These are phyloP conservation scores for Coprinopsis cinerea DNA, from an alignment of 768 basidiomycete species.

Conservation along the genomic window DNA sequence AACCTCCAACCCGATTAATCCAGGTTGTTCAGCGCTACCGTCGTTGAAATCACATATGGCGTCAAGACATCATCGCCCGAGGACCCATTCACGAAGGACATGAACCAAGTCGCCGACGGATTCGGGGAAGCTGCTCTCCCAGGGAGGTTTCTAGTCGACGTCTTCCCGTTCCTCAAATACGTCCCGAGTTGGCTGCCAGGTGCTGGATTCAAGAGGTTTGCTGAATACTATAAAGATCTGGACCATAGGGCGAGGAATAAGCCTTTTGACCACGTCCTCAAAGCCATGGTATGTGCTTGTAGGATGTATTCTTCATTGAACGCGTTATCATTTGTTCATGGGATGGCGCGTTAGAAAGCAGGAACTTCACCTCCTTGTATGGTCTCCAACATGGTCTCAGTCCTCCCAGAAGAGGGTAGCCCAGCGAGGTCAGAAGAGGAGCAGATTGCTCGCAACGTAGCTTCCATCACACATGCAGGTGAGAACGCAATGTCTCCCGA, in stretches of 20 bases:
- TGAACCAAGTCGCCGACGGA: neutral
- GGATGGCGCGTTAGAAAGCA: too few relatives aligned
- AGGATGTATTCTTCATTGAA: too few relatives aligned
- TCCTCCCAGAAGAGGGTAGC: too few relatives aligned
- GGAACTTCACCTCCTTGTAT: too few relatives aligned
- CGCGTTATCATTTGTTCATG: too few relatives aligned
- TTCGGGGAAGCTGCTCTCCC: neutral
- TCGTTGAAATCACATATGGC: slow-evolving; percentile 11
- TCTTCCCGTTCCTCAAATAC: slow-evolving; percentile 26
- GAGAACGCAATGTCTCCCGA: too few relatives aligned
- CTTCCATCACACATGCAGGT: too few relatives aligned
- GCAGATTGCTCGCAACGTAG: too few relatives aligned
- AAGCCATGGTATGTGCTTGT: neutral
- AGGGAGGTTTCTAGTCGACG: slow-evolving; percentile 17
- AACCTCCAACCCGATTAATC: too few relatives aligned
- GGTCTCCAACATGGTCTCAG: too few relatives aligned
- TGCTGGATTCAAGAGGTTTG: slow-evolving; percentile 38
- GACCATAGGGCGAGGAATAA: neutral
- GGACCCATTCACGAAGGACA: slow-evolving; percentile 11
- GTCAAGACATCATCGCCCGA: neutral
- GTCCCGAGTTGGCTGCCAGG: slow-evolving; percentile 46
- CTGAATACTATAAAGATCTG: slow-evolving; percentile 24
- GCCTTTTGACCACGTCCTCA: neutral
- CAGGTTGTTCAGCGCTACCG: neutral
- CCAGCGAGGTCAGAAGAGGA: too few relatives aligned